Base-by-base conservation (phyloP, 2,329 filamentous ascomycete species). In the Hypoxylon sp. region DNA sequence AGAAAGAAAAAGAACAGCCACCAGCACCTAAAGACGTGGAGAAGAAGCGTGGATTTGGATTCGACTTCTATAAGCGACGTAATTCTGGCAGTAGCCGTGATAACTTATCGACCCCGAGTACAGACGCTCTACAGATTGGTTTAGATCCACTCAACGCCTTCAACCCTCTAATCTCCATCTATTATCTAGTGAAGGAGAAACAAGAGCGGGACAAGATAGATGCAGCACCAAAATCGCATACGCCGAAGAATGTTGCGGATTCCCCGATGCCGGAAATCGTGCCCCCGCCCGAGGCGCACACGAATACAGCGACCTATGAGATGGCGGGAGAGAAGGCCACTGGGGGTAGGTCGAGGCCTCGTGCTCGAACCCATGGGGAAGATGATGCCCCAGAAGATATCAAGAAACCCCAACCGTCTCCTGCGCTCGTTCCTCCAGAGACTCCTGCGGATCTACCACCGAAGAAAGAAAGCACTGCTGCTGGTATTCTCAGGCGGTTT, bases 151-250 rank as follows among this genome's bases (percentile, higher is more conserved):
- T 97, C 63, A 98, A 98, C 78, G 96, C 96, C 3, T 99, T 93
- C 78, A 95, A 92, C 74, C 96, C 96, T 6, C 84, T 98, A 13
- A 85, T 98, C 6, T 98, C 96, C 1, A 91, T 99, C 13, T 99
- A 99, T 80, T 97, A 97, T 75, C 87, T 99, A 2, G 96, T 97
- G n/a, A 91, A 89, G 72, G 96, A 99, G 82, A 98, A 98, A 81
- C 89, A 93, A 70, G 93, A 97, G 53, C 89, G 93, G 36, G 94
- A 98, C 75, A 82, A 82, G 58, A 70, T 75, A 28, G 80, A 84
- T 36, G 63, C 72, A 46, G 66, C 76, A 48, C 68, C 76, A 9
- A 77, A 79, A 48, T 67, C 73, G 2, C 71, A 79, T 6, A 36
- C 76, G 1, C 74, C 76, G 1, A 82, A 77, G 56, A 82, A 80